Base-by-base conservation (phyloP, 1,284 basidiomycete genomes). In the Rhodotorula sp. region DNA sequence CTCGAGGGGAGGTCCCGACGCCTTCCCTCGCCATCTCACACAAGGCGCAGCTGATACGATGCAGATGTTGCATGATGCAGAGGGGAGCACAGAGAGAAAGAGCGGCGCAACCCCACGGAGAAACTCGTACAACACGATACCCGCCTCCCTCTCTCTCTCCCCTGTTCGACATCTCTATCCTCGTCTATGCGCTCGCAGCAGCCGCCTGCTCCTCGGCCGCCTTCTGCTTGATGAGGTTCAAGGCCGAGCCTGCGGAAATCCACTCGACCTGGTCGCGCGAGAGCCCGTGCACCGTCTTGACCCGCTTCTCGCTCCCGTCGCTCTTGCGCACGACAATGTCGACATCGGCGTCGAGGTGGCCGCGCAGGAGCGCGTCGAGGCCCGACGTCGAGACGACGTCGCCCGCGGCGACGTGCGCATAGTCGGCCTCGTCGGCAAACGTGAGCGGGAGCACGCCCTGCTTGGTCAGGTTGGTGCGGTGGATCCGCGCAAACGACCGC, bases 401-500 rank as follows among this genome's bases (percentile, higher is more conserved):
- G 23, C 91, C 91, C 42, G 93, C 87, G 23, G 87, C 88, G 77
- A 97, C 92, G 65, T 87, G 88, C 59, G 84, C 81, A 81, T 97
- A 97, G 82, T 97, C 92, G 23, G 84, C 82, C 81, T 91, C 92
- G 81, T 96, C 86, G n/a, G 83, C 86, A 78, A 97, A 92, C 90
- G 92, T 96, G 13, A 97, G 84, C 14, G 94, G 95, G 21, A 97
- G 85, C 64, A 97, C 84, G 61, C 93, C 94, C 87, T 97, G 94
- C 88, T 97, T 97, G 90, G 95, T 64, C 53, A 77, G 66, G 70
- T 74, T 75, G 19, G 95, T 97, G 83, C 98, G 93, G 83, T 99
- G 97, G 73, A 99, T 99, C 75, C 97, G 91, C 74, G 97, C 97
- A 79, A 99, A 99, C 4, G 94, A 97, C 48, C 93, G 87, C 85